Evolutionary conservation across 192 early-diverging fungal species (phyloP).

Genomic region (Coemansia erecta): DNA sequence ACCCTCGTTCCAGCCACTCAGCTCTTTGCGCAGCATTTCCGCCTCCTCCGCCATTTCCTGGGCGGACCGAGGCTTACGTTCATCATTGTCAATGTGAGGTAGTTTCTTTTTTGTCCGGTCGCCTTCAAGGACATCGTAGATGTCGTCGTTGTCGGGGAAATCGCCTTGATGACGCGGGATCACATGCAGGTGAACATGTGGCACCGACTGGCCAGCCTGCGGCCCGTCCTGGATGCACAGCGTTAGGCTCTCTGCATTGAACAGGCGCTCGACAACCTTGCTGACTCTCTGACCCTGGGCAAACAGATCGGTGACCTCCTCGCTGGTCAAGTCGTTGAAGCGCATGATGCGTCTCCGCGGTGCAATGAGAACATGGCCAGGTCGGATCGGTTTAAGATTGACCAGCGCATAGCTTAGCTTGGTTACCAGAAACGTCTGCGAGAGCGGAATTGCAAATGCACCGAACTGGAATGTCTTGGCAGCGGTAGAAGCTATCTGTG

Average conservation of each 20-base stretch:
- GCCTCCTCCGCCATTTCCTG: conserved; percentile 74
- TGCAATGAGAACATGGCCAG: conserved; percentile 79
- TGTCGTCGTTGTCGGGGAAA: conserved; percentile 83
- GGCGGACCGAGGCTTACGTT: conserved; percentile 64
- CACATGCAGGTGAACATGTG: conserved; percentile 90
- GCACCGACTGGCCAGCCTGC: conserved; percentile 75
- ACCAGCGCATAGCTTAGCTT: conserved; percentile 76
- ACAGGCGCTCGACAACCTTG: conserved; percentile 70
- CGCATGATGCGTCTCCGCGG: conserved; percentile 67
- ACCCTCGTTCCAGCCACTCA: conserved; percentile 17
- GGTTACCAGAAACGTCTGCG: conserved; percentile 75
- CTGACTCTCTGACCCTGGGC: conserved; percentile 75
- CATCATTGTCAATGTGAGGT: conserved; percentile 62
- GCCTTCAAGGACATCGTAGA: conserved; percentile 74
- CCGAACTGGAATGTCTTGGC: conserved; percentile 60
- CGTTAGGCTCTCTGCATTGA: conserved; percentile 68
- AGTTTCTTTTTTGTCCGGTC: conserved; percentile 5
- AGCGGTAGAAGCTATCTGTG: conserved; percentile 4
- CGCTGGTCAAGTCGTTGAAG: conserved; percentile 71
- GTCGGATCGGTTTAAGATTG: conserved; percentile 88
- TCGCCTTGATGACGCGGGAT: conserved; percentile 82
- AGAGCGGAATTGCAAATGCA: conserved; percentile 63
- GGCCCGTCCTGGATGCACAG: conserved; percentile 78
- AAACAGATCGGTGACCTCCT: conserved; percentile 83
- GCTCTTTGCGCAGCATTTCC: conserved; percentile 22